These are phyloP conservation scores for Beauveria sp. DNA, from an alignment of 2,329 filamentous ascomycete genomes.

Conservation along the genomic window DNA sequence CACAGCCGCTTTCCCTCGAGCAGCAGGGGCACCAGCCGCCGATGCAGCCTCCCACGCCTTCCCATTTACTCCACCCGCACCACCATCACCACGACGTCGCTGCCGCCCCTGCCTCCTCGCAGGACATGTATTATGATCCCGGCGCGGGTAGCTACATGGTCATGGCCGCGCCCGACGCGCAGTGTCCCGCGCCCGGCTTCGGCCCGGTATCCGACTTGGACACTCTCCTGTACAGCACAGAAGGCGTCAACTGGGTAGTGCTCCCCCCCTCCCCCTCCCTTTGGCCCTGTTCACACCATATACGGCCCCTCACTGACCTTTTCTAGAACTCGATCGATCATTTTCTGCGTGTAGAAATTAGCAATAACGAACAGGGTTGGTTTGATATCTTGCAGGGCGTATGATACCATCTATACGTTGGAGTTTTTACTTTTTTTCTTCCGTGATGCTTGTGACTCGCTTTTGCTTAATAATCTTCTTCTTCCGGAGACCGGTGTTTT, in stretches of 20 bases:
- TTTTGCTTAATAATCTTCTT: too few species aligned
- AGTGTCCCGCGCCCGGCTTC: constrained; percentile 20
- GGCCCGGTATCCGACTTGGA: constrained; percentile 30
- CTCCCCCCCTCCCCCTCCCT: neutral
- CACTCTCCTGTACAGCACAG: constrained; percentile 25
- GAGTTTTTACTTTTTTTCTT: too few species aligned
- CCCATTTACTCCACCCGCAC: neutral
- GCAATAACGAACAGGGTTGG: neutral
- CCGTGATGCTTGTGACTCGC: too few species aligned
- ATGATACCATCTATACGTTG: neutral
- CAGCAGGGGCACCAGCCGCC: neutral
- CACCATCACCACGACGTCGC: neutral
- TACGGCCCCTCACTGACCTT: neutral
- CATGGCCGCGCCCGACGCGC: constrained; percentile 9
- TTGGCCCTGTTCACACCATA: neutral
- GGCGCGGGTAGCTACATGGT: constrained; percentile 13
- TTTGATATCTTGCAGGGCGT: neutral
- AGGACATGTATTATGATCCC: neutral
- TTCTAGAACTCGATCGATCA: constrained; percentile 23
- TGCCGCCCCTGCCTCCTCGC: constrained; percentile 15
- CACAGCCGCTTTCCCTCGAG: neutral
- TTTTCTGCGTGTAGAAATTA: constrained; percentile 16
- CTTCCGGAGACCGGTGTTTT: too few species aligned
- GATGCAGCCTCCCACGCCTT: neutral
- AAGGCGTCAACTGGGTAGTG: constrained; percentile 33